A percentile compares a stretch with the other conserved stretches of the same genome.
phyloP scores from a whole-genome alignment of 106 monocot genomes.

The Posidonia australis region DNA sequence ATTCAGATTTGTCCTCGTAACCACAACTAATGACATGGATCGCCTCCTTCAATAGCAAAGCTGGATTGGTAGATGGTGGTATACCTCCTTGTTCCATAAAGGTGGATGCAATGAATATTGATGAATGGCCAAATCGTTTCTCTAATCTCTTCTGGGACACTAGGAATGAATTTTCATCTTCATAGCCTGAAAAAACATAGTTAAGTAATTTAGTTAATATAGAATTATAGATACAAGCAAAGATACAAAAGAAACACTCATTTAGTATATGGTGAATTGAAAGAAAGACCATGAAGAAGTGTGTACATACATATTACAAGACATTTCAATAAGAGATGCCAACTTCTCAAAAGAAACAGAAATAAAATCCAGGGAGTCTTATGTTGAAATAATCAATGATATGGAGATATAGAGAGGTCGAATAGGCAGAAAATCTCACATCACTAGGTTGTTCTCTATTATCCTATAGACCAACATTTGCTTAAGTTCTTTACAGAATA shows the following conservation, averaged over 20 bases:
- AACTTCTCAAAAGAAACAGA: no score
- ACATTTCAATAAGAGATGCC: no score
- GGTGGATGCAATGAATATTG: conserved; percentile 72
- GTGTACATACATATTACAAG: not conserved
- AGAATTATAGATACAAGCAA: no score
- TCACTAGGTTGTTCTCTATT: no score
- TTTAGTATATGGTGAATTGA: no score
- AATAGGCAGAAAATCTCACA: no score
- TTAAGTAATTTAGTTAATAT: no score
- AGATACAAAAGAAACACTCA: no score
- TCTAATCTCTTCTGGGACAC: conserved; percentile 77
- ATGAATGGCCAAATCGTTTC: conserved; percentile 81
- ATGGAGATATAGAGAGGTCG: no score
- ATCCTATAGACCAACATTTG: no score
- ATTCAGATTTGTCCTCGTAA: conserved; percentile 82
- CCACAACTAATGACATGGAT: conserved; percentile 93
- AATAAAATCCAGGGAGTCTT: not conserved
- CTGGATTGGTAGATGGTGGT: conserved; percentile 65
- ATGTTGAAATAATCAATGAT: not conserved
- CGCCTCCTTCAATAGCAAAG: conserved; percentile 67
- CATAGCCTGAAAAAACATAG: conserved; percentile 36
- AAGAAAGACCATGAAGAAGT: no score
- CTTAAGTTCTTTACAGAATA: no score
- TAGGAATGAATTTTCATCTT: conserved; percentile 61
- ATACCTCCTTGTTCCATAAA: conserved; percentile 85